phyloP scores from a whole-genome alignment of 2,329 filamentous ascomycete genomes.

The Cytospora piceae region DNA sequence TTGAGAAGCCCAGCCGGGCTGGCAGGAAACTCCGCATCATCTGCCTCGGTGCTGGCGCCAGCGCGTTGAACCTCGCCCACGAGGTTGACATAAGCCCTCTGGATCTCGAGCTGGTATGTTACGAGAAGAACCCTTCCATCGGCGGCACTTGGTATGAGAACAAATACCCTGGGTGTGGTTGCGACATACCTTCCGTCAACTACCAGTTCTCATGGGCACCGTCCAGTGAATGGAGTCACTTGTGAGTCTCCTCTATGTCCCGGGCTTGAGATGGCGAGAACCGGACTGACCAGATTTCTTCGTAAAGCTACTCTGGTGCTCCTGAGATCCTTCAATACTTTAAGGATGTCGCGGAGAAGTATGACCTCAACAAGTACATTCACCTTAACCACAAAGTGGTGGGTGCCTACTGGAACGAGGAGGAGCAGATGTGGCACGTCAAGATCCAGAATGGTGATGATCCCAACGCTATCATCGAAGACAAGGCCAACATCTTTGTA shows the following conservation, averaged over 20 bases:
- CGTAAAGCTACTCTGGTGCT: slow-evolving; percentile 35
- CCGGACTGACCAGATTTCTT: slow-evolving; percentile 38
- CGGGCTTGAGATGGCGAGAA: slow-evolving; percentile 34
- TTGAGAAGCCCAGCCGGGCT: slow-evolving; percentile 34
- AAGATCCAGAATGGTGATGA: slow-evolving; percentile 33
- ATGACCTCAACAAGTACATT: slow-evolving; percentile 46
- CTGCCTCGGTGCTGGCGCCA: slow-evolving; percentile 38
- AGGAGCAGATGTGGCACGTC: slow-evolving; percentile 28
- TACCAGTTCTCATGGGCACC: slow-evolving; percentile 54
- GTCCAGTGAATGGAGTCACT: slow-evolving; percentile 47
- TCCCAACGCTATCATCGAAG: slow-evolving; percentile 28
- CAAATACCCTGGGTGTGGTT: slow-evolving; percentile 30
- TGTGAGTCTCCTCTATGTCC: slow-evolving; percentile 21
- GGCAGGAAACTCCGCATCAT: slow-evolving; percentile 37
- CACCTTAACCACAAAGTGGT: slow-evolving; percentile 48
- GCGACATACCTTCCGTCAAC: slow-evolving; percentile 19
- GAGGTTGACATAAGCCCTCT: slow-evolving; percentile 32
- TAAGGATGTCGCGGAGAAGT: slow-evolving; percentile 38
- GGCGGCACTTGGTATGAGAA: slow-evolving; percentile 38
- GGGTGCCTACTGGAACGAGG: slow-evolving; percentile 46
- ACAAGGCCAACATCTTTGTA: slow-evolving; percentile 13
- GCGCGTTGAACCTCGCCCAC: slow-evolving; percentile 37
- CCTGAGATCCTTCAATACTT: slow-evolving; percentile 37
- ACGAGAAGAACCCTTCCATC: slow-evolving; percentile 40
- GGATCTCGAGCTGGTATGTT: slow-evolving; percentile 33